Conservation (phyloP, 768 basidiomycete genomes). For the Wakefieldia striispora region DNA sequence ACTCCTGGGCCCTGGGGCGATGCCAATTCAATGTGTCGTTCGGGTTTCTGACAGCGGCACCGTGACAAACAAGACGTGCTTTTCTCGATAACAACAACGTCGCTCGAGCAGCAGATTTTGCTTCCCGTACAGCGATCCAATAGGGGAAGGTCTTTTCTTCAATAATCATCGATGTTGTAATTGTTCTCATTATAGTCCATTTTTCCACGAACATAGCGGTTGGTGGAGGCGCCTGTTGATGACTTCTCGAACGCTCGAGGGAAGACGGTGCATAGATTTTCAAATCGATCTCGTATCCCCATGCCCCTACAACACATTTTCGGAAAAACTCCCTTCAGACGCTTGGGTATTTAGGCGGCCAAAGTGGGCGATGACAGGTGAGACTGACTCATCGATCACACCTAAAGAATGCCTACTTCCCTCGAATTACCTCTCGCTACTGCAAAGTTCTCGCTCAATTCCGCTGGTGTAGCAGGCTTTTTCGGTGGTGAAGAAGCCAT, state of each 20-base stretch:
- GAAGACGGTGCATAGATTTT: not conserved
- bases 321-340: not conserved
- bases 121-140: too few relatives aligned
- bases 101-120: too few relatives aligned
- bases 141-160: too few relatives aligned
- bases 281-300: too few relatives aligned
- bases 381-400: not conserved
- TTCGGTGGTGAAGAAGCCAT: slow-evolving; percentile 39
- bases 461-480: slow-evolving; percentile 34
- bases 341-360: slow-evolving; percentile 1
- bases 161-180: too few relatives aligned
- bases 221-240: not conserved
- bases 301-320: not conserved
- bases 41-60: too few relatives aligned
- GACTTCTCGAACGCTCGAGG: not conserved
- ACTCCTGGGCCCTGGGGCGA: not conserved
- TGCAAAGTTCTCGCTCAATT: slow-evolving; percentile 23
- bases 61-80: too few relatives aligned
- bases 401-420: slow-evolving; percentile 11
- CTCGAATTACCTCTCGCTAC: slow-evolving; percentile 5
- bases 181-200: too few relatives aligned
- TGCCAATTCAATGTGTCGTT: not conserved
- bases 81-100: too few relatives aligned
- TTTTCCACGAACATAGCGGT: too few relatives aligned
- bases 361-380: not conserved